Evolutionary conservation across 495 filamentous ascomycete species (phyloP).

Genomic region (Penicillium bovifimosum): DNA sequence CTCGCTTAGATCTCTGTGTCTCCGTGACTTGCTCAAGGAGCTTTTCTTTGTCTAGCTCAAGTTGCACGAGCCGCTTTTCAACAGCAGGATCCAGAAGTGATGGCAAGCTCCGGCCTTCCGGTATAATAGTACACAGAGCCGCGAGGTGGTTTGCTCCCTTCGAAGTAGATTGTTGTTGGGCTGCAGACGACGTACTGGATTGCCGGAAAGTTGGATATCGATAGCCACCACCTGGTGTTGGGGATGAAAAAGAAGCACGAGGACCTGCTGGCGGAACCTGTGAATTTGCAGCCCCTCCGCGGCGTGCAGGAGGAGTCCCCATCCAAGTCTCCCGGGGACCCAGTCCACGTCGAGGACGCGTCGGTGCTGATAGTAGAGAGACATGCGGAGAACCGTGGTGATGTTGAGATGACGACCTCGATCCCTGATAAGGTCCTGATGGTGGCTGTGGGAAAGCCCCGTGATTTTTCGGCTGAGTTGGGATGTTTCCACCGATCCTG

Average conservation of each 20-base stretch:
- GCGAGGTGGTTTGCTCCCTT: conserved; percentile 49
- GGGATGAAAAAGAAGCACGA: conserved; percentile 33
- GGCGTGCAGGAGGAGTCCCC: conserved; percentile 33
- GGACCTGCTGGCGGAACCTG: conserved; percentile 40
- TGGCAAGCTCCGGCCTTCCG: conserved; percentile 44
- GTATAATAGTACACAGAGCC: conserved; percentile 44
- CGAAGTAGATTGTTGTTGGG: conserved; percentile 44
- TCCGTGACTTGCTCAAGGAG: conserved; percentile 51
- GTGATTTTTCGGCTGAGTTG: conserved; percentile 35
- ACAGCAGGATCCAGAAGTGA: conserved; percentile 33
- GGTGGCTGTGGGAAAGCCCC: conserved; percentile 36
- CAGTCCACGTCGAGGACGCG: conserved; percentile 49
- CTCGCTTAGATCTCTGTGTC: conserved; percentile 48
- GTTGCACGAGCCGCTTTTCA: conserved; percentile 45
- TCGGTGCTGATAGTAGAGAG: conserved; percentile 54
- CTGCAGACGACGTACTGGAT: conserved; percentile 42
- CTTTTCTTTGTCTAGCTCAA: conserved; percentile 52
- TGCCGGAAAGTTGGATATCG: conserved; percentile 42
- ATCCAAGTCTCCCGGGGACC: conserved; percentile 35
- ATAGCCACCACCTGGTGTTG: conserved; percentile 25
- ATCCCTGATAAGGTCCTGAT: conserved; percentile 42
- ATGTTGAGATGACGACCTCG: conserved; percentile 42
- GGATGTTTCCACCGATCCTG: conserved; percentile 17
- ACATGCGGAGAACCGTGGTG: conserved; percentile 42
- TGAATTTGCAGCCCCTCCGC: conserved; percentile 29